A percentile compares a stretch with the other conserved stretches of the same genome.
These are phyloP conservation scores for Tulasnella sp. DNA, from an alignment of 768 basidiomycete species.

Conservation along the genomic window DNA sequence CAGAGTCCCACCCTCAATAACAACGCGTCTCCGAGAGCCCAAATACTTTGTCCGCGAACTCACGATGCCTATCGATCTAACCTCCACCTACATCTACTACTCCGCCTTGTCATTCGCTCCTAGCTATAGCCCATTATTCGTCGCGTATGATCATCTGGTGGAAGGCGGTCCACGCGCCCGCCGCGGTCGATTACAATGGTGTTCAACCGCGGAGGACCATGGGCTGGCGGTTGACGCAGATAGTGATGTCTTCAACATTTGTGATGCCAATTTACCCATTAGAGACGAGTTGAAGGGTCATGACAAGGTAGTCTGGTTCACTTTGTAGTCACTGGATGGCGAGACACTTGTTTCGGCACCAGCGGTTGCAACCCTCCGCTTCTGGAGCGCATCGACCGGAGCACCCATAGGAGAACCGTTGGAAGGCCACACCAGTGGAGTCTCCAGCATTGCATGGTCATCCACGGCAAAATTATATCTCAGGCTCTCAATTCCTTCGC, in stretches of 20 bases:
- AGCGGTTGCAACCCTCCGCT: not conserved
- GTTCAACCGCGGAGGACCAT: not conserved
- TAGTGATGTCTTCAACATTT: no score
- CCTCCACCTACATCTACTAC: no score
- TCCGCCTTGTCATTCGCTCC: no score
- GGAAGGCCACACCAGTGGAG: not conserved
- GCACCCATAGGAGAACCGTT: not conserved
- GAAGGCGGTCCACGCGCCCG: not conserved
- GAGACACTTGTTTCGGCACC: not conserved
- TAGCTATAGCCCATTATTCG: not conserved
- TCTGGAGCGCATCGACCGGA: not conserved
- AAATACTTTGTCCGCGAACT: no score
- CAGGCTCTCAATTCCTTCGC: not conserved
- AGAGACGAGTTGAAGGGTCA: no score
- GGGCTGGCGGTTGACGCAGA: not conserved
- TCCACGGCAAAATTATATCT: not conserved
- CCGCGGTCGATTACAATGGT: no score
- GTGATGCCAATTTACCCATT: no score
- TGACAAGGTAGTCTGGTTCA: not conserved
- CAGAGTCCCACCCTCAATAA: no score
- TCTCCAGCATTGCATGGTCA: not conserved
- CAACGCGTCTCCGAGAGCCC: no score
- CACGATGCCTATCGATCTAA: no score
- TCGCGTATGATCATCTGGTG: not conserved
- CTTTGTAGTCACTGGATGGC: not conserved